Percentiles rank a stretch among this genome's conserved stretches.
These are phyloP conservation scores for Yamadazyma diddensiae DNA, from an alignment of 1,139 yeast species.

Conservation along the genomic window DNA sequence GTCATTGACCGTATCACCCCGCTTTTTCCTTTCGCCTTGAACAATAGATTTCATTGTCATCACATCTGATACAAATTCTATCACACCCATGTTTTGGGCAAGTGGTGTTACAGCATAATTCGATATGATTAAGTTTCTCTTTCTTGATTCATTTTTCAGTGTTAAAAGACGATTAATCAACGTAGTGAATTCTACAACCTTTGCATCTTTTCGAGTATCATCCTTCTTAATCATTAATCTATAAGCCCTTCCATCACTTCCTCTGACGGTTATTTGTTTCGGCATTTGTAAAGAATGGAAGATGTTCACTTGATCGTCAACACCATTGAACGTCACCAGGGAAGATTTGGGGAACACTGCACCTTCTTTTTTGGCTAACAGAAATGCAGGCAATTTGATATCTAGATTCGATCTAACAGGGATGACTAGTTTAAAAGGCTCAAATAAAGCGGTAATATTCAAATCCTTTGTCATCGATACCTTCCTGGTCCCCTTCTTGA, in stretches of 20 bases:
- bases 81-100: slow-evolving; percentile 82
- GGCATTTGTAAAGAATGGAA: slow-evolving; percentile 87
- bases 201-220: slow-evolving; percentile 93
- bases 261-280: slow-evolving; percentile 69
- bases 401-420: slow-evolving; percentile 79
- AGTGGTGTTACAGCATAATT: slow-evolving; percentile 90
- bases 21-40: slow-evolving; percentile 38
- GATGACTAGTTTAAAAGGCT: slow-evolving; percentile 68
- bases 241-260: slow-evolving; percentile 72
- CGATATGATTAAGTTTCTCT: slow-evolving; percentile 66
- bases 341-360: slow-evolving; percentile 55
- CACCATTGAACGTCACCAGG: slow-evolving; percentile 51
- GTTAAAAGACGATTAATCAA: slow-evolving; percentile 74
- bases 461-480: slow-evolving; percentile 34
- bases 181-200: slow-evolving; percentile 88
- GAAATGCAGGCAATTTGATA: slow-evolving; percentile 55
- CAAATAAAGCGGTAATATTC: slow-evolving; percentile 43
- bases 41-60: slow-evolving; percentile 74
- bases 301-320: slow-evolving; percentile 64
- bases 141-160: slow-evolving; percentile 68
- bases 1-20: slow-evolving; percentile 31
- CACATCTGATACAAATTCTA: slow-evolving; percentile 90
- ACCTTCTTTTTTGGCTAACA: slow-evolving; percentile 40
- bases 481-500: slow-evolving; percentile 31
- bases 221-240: slow-evolving; percentile 83